Percentiles rank a stretch among this genome's conserved stretches.
phyloP scores from a whole-genome alignment of 2,329 filamentous ascomycete genomes.

The Penicillium sp. region DNA sequence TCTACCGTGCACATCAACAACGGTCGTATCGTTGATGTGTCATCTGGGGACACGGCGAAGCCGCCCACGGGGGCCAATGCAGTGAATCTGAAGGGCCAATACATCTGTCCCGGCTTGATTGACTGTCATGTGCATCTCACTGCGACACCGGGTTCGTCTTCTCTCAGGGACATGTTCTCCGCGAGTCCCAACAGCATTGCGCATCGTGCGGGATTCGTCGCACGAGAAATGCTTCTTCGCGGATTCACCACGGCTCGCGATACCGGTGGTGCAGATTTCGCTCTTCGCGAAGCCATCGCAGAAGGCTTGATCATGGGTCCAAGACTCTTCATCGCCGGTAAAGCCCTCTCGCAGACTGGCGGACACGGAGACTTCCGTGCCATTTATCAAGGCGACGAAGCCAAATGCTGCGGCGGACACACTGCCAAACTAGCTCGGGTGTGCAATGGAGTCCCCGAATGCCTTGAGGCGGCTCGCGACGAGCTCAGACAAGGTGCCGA shows the following conservation, averaged over 20 bases:
- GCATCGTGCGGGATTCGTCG: slow-evolving; percentile 11
- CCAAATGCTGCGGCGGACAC: slow-evolving; percentile 47
- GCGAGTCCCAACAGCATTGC: slow-evolving; percentile 30
- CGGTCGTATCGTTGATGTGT: slow-evolving; percentile 35
- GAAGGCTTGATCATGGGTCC: slow-evolving; percentile 52
- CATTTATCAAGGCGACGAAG: slow-evolving; percentile 40
- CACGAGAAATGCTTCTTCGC: slow-evolving; percentile 49
- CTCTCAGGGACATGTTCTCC: slow-evolving; percentile 36
- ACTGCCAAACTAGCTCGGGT: slow-evolving; percentile 32
- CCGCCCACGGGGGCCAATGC: slow-evolving; percentile 11
- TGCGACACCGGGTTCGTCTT: slow-evolving; percentile 45
- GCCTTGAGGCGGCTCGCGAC: slow-evolving; percentile 51
- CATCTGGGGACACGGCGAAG: slow-evolving; percentile 9
- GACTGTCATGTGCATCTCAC: slow-evolving; percentile 53
- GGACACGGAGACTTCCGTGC: slow-evolving; percentile 54
- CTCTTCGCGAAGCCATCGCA: slow-evolving; percentile 36
- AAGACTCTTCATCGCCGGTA: slow-evolving; percentile 53
- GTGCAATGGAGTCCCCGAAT: slow-evolving; percentile 55
- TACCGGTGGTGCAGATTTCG: slow-evolving; percentile 54
- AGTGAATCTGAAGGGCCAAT: slow-evolving; percentile 47
- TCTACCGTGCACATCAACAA: slow-evolving; percentile 35
- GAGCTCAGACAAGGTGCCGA: slow-evolving; percentile 56
- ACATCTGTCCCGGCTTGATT: slow-evolving; percentile 52
- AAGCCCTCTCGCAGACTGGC: slow-evolving; percentile 56
- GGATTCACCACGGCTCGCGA: slow-evolving; percentile 61